Conservation (phyloP, 129 eudicot genomes). For the Cynara cardunculus region DNA sequence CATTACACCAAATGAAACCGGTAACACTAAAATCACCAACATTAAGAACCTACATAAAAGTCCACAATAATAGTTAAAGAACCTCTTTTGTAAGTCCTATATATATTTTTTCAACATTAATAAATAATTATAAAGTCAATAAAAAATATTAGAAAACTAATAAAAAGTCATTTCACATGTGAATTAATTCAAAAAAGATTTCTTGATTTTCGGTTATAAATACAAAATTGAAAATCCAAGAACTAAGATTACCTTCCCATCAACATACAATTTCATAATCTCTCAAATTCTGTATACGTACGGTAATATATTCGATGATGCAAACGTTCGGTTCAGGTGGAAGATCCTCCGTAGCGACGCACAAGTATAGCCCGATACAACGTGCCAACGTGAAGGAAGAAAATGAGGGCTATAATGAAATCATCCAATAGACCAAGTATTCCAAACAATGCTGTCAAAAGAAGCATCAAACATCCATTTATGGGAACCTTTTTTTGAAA, state of each 20-base stretch:
- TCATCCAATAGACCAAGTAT: slow-evolving; percentile 88
- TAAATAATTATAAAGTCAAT: no score
- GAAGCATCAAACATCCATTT: neutral
- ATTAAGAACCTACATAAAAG: no score
- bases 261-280: neutral
- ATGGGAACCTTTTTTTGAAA: neutral
- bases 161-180: no score
- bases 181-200: no score
- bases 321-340: slow-evolving; percentile 17
- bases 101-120: no score
- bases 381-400: slow-evolving; percentile 86
- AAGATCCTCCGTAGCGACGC: slow-evolving; percentile 80
- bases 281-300: neutral
- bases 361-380: slow-evolving; percentile 83
- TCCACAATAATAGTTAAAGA: no score
- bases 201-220: neutral
- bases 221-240: neutral
- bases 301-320: neutral
- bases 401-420: slow-evolving; percentile 66
- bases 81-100: no score
- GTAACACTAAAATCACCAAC: no score
- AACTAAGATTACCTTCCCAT: slow-evolving; percentile 7
- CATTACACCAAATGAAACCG: no score
- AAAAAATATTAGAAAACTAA: no score
- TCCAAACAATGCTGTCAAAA: slow-evolving; percentile 67